A percentile compares a stretch with the other conserved stretches of the same genome.
These are phyloP conservation scores for Mucor circinelloides DNA, from an alignment of 371 early-diverging fungal species.

Conservation along the genomic window DNA sequence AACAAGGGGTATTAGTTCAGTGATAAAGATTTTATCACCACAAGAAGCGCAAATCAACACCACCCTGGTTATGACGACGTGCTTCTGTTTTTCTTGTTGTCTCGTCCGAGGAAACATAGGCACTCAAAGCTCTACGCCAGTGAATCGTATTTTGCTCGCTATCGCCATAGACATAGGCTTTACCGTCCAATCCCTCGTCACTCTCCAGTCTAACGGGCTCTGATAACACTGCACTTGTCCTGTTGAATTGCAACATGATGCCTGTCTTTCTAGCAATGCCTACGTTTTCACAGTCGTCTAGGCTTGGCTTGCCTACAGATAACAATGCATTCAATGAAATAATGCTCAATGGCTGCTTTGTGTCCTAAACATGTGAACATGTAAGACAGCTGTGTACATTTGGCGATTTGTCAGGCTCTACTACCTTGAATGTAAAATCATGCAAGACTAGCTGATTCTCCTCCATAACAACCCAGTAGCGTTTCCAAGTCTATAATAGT, in stretches of 20 bases:
- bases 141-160: conserved; percentile 17
- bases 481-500: conserved; percentile 23
- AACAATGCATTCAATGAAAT: conserved; percentile 12
- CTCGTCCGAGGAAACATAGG: conserved; percentile 6
- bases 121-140: conserved; percentile 21
- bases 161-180: conserved; percentile 19
- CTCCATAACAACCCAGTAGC: conserved; percentile 23
- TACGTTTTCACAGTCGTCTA: conserved; percentile 30
- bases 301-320: conserved; percentile 16
- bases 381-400: neutral
- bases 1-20: neutral
- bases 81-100: neutral
- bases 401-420: too few species aligned
- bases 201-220: conserved; percentile 18
- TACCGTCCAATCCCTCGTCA: conserved; percentile 20
- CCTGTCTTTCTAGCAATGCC: conserved; percentile 28
- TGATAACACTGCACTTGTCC: conserved; percentile 7
- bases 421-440: conserved; percentile 28
- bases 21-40: conserved; percentile 8
- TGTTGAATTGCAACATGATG: conserved; percentile 20
- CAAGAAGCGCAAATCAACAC: conserved; percentile 27
- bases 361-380: conserved; percentile 1
- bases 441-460: conserved; percentile 16
- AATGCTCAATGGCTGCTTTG: conserved; percentile 15
- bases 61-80: neutral